A percentile compares a stretch with the other conserved stretches of the same genome.
phyloP scores from a whole-genome alignment of 768 basidiomycete genomes.

The Dendrothele bispora region DNA sequence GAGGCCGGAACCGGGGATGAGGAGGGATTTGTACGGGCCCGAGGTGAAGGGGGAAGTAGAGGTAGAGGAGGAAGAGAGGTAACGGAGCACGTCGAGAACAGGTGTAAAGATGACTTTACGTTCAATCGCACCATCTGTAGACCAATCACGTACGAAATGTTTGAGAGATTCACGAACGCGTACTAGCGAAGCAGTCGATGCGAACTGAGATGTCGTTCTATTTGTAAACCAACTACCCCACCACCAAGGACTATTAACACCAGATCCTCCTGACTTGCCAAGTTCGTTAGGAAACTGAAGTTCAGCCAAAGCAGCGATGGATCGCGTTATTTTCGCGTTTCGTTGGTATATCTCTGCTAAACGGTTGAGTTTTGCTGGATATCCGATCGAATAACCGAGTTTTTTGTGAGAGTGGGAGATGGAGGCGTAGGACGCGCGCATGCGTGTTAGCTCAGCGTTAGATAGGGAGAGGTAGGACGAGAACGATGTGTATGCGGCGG shows the following conservation, averaged over 20 bases:
- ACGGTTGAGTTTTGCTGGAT: slow-evolving; percentile 50
- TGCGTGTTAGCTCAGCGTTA: slow-evolving; percentile 36
- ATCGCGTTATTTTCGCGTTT: slow-evolving; percentile 36
- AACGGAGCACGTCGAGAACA: slow-evolving; percentile 47
- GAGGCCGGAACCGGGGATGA: slow-evolving; percentile 66
- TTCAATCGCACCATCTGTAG: slow-evolving; percentile 53
- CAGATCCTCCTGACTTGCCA: neutral
- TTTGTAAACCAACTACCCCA: neutral
- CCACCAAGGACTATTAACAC: slow-evolving; percentile 21
- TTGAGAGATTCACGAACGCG: slow-evolving; percentile 60
- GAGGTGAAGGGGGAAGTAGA: too few relatives aligned
- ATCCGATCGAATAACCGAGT: slow-evolving; percentile 51
- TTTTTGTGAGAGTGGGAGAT: slow-evolving; percentile 47
- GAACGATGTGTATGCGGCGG: slow-evolving; percentile 44
- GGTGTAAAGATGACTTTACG: slow-evolving; percentile 56
- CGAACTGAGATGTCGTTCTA: slow-evolving; percentile 12
- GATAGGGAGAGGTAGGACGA: slow-evolving; percentile 42
- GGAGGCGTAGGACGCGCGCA: slow-evolving; percentile 43
- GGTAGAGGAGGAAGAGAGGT: slow-evolving; percentile 2
- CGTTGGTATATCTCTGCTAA: slow-evolving; percentile 28
- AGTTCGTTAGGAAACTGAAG: neutral
- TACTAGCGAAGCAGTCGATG: slow-evolving; percentile 37
- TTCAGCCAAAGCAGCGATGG: slow-evolving; percentile 39
- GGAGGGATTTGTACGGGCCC: slow-evolving; percentile 50
- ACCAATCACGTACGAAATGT: slow-evolving; percentile 75